phyloP scores from a whole-genome alignment of 1,139 yeast genomes.

The Yamadazyma kanchanaburiensis region DNA sequence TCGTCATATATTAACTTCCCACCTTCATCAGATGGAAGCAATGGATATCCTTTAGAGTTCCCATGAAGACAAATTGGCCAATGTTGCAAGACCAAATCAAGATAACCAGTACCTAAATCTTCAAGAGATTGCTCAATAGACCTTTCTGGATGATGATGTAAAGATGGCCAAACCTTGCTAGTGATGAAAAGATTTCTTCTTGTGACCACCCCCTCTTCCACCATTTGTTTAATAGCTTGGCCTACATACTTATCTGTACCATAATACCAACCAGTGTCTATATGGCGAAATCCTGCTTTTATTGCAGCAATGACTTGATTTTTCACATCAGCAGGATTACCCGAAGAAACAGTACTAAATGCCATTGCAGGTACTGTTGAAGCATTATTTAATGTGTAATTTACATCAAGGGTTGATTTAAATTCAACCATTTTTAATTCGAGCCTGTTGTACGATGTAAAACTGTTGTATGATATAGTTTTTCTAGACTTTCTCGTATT shows the following conservation, averaged over 20 bases:
- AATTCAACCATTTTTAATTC: constrained; percentile 10
- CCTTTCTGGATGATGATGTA: constrained; percentile 33
- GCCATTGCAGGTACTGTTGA: constrained; percentile 36
- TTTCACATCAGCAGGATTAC: constrained; percentile 29
- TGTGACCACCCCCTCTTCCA: constrained; percentile 43
- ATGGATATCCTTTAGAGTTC: constrained; percentile 35
- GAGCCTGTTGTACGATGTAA: too few relatives aligned
- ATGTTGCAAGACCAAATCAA: constrained; percentile 57
- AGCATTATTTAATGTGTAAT: constrained; percentile 28
- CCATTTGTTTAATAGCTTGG: constrained; percentile 45
- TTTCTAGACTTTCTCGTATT: too few relatives aligned
- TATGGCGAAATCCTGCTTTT: constrained; percentile 39
- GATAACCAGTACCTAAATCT: constrained; percentile 51
- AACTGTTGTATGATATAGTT: too few relatives aligned
- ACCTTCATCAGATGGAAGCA: constrained; percentile 31
- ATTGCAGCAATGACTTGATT: constrained; percentile 38
- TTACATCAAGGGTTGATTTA: constrained; percentile 20
- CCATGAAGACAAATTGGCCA: constrained; percentile 52
- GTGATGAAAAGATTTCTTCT: constrained; percentile 60
- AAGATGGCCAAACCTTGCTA: constrained; percentile 57
- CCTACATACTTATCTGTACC: constrained; percentile 51
- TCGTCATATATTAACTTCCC: constrained; percentile 43
- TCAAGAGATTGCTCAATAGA: constrained; percentile 33
- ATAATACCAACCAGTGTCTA: constrained; percentile 47
- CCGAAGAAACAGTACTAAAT: constrained; percentile 34